Evolutionary conservation across 108 stramenopile genomes (phyloP).

Genomic region (Cyclotella choctawhatcheeana): DNA sequence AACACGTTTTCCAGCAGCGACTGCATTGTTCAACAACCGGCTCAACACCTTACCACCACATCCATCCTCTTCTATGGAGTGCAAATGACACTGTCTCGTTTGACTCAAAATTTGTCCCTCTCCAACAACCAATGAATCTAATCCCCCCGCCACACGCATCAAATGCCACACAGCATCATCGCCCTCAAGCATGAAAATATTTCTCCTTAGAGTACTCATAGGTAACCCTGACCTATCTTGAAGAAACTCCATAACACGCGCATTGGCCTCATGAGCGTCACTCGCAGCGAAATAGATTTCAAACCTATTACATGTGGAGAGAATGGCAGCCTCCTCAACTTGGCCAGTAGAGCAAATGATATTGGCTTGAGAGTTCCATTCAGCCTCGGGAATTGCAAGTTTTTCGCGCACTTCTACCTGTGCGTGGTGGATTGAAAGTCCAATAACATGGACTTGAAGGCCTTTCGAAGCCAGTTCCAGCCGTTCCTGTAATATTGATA

Average conservation of each 20-base stretch:
- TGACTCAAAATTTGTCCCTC: slow-evolving; percentile 99
- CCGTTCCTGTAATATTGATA: slow-evolving; percentile 83
- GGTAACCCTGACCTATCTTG: slow-evolving; percentile 83
- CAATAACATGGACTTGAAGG: slow-evolving; percentile 94
- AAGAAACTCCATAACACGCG: slow-evolving; percentile 86
- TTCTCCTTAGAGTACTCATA: slow-evolving; percentile 82
- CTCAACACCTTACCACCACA: slow-evolving; percentile 96
- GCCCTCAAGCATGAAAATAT: slow-evolving; percentile 93
- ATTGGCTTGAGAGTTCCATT: slow-evolving; percentile 92
- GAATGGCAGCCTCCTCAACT: slow-evolving; percentile 94
- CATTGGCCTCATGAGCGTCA: slow-evolving; percentile 91
- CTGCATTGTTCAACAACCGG: slow-evolving; percentile 92
- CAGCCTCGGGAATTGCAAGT: slow-evolving; percentile 93
- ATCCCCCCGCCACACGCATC: slow-evolving; percentile 95
- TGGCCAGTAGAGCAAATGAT: slow-evolving; percentile 77
- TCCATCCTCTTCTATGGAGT: slow-evolving; percentile 96
- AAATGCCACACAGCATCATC: slow-evolving; percentile 98
- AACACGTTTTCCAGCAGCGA: slow-evolving; percentile 97
- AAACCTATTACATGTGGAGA: slow-evolving; percentile 99
- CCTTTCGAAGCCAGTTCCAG: slow-evolving; percentile 89
- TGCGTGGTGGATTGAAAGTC: slow-evolving; percentile 97
- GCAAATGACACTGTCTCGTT: slow-evolving; percentile 95
- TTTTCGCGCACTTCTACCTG: slow-evolving; percentile 97
- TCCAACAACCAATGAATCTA: slow-evolving; percentile 98
- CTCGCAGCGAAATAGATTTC: slow-evolving; percentile 96